Conservation (phyloP, 2,329 filamentous ascomycete species). For the Didymella keratinophila region DNA sequence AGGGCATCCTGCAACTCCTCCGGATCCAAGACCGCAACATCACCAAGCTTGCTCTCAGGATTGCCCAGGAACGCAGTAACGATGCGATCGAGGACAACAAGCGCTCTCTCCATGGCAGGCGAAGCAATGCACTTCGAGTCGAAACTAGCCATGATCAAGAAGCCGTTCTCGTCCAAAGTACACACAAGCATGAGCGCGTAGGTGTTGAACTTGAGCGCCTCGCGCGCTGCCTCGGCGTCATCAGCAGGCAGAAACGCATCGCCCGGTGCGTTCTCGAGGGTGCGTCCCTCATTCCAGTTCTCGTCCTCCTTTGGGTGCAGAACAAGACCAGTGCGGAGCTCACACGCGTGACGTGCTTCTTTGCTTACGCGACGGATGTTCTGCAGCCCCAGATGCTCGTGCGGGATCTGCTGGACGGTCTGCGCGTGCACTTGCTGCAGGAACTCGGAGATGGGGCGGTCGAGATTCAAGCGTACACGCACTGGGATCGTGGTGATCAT, state of each 20-base stretch:
- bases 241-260: conserved; percentile 63
- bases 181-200: conserved; percentile 73
- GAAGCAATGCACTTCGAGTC: conserved; percentile 66
- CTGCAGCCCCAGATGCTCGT: conserved; percentile 70
- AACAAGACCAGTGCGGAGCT: conserved; percentile 48
- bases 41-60: conserved; percentile 42
- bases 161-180: conserved; percentile 63
- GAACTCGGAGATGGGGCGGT: conserved; percentile 59
- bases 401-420: conserved; percentile 65
- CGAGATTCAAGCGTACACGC: conserved; percentile 57
- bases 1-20: conserved; percentile 42
- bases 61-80: conserved; percentile 59
- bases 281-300: conserved; percentile 24
- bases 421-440: conserved; percentile 65
- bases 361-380: conserved; percentile 60
- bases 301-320: conserved; percentile 49
- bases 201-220: conserved; percentile 64
- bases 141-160: conserved; percentile 70
- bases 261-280: conserved; percentile 51
- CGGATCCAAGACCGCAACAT: conserved; percentile 38
- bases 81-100: conserved; percentile 62
- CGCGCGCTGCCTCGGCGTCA: conserved; percentile 65
- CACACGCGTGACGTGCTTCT: conserved; percentile 47
- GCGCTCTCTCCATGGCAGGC: conserved; percentile 61
- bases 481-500: conserved; percentile 69